Conservation (phyloP, 192 early-diverging fungal genomes). For the Lunasporangiospora selenospora region DNA sequence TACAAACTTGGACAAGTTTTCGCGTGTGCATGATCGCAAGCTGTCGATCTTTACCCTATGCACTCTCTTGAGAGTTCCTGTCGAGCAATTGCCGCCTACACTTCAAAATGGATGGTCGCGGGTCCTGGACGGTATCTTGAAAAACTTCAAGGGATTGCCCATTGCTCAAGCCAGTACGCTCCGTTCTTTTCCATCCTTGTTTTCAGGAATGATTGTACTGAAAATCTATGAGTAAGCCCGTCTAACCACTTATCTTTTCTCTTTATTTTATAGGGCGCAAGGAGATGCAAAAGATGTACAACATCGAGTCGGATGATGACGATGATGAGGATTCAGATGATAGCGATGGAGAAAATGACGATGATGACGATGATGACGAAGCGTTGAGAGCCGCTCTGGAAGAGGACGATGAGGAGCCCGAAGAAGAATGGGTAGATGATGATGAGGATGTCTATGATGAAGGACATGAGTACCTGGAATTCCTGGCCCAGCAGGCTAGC, state of each 20-base stretch:
- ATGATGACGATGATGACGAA: constrained; percentile 62
- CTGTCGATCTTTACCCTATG: constrained; percentile 84
- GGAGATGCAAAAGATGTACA: constrained; percentile 47
- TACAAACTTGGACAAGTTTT: constrained; percentile 72
- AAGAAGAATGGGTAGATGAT: constrained; percentile 65
- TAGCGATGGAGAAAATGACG: constrained; percentile 53
- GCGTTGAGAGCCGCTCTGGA: constrained; percentile 33
- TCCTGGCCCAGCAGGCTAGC: constrained; percentile 49
- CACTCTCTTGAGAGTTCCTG: constrained; percentile 74
- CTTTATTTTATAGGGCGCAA: constrained; percentile 19
- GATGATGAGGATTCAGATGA: constrained; percentile 56
- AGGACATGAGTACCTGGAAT: constrained; percentile 52
- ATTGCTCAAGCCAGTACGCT: constrained; percentile 65
- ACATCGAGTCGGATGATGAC: constrained; percentile 21
- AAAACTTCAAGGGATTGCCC: constrained; percentile 81
- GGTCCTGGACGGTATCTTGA: constrained; percentile 74
- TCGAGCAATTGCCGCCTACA: constrained; percentile 70
- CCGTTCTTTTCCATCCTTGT: not conserved
- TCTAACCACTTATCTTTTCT: constrained; percentile 1
- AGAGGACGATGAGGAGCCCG: constrained; percentile 51
- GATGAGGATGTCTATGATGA: constrained; percentile 57
- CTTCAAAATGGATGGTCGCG: constrained; percentile 79
- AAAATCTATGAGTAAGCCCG: not conserved
- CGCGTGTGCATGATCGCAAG: constrained; percentile 95
- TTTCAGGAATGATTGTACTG: constrained; percentile 11